Evolutionary conservation across 169 alveolate species (phyloP).

Genomic region (Plasmodium blacklocki): DNA sequence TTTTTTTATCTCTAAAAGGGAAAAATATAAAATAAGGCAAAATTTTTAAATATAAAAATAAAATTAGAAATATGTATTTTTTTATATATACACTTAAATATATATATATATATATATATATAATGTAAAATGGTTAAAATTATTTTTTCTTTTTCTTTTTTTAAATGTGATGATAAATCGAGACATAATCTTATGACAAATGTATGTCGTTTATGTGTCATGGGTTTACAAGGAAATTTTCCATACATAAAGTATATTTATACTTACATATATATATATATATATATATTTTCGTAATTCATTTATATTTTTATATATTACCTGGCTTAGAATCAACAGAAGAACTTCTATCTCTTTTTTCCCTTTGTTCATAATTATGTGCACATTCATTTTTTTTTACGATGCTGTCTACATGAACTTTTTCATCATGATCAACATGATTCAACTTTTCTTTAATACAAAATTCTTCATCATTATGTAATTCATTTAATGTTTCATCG

Average conservation of each 20-base stretch:
- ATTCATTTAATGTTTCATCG: conserved; percentile 6
- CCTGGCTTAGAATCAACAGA: conserved; percentile 55
- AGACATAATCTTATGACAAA: too few species aligned
- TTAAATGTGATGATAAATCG: too few species aligned
- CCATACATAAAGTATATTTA: too few species aligned
- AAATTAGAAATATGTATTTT: not conserved
- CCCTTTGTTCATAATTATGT: conserved; percentile 50
- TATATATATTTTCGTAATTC: not conserved
- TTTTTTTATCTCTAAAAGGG: conserved; percentile 39
- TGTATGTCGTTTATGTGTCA: too few species aligned
- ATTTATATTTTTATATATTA: conserved; percentile 1
- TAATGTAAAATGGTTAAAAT: too few species aligned
- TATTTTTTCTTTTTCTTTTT: too few species aligned
- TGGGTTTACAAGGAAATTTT: too few species aligned
- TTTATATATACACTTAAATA: too few species aligned
- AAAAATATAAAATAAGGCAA: not conserved
- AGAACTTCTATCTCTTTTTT: conserved; percentile 65
- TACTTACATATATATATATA: too few species aligned
- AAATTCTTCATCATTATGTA: conserved; percentile 17
- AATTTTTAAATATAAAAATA: not conserved
- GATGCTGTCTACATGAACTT: conserved; percentile 23
- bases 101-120: too few species aligned
- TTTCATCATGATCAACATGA: conserved; percentile 21
- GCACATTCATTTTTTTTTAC: conserved; percentile 25
- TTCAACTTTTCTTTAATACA: conserved; percentile 7